A percentile compares a stretch with the other conserved stretches of the same genome.
These are phyloP conservation scores for Dunaliella sp. DNA, from an alignment of 139 green algal genomes.

Conservation along the genomic window DNA sequence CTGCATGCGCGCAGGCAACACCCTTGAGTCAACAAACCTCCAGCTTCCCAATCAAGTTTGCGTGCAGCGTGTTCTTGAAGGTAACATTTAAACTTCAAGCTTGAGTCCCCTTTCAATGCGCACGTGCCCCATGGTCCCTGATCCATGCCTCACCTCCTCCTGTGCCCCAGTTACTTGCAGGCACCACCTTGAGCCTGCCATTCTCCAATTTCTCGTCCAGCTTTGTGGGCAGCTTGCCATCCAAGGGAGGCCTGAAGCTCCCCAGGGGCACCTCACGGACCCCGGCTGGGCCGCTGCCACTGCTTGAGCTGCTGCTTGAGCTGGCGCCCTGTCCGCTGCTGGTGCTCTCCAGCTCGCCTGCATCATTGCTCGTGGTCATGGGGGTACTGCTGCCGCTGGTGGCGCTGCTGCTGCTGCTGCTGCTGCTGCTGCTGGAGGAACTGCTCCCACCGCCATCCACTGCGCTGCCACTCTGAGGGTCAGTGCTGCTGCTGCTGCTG, in stretches of 20 bases:
- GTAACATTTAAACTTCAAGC: no score
- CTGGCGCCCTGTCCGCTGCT: no score
- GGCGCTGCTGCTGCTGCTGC: not conserved
- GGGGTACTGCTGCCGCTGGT: not conserved
- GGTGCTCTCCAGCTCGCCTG: not conserved
- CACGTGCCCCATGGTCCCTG: no score
- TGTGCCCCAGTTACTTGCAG: not conserved
- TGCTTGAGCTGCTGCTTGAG: not conserved
- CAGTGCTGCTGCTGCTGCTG: not conserved
- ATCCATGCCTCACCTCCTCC: no score
- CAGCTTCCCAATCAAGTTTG: no score
- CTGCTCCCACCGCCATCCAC: not conserved
- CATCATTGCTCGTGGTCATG: not conserved
- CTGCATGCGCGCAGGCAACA: no score
- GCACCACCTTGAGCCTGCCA: not conserved
- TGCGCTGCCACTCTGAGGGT: not conserved
- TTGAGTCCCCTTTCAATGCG: no score
- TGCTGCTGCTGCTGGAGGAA: not conserved
- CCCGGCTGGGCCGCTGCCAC: not conserved
- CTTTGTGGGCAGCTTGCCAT: slow-evolving; percentile 4
- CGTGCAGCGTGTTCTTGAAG: no score
- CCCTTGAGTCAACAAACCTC: no score
- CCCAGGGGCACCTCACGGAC: not conserved
- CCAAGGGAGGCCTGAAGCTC: not conserved
- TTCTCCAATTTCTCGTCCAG: not conserved